Conservation (phyloP, 1,139 yeast species). For the Spathaspora sp. region DNA sequence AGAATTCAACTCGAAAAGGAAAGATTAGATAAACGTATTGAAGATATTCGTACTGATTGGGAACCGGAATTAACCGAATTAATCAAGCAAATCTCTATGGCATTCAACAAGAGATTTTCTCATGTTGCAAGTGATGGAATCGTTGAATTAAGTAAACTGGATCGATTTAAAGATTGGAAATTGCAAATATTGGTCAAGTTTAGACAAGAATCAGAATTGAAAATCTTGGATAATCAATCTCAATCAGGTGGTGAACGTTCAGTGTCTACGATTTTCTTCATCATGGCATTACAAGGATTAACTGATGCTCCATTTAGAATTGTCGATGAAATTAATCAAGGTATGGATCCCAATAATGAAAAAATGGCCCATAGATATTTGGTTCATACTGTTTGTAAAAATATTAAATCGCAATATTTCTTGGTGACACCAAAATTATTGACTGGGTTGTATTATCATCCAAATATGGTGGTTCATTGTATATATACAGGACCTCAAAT, state of each 20-base stretch:
- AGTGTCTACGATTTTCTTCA: constrained; percentile 85
- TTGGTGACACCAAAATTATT: constrained; percentile 90
- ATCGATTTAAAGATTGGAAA: constrained; percentile 72
- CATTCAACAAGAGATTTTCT: constrained; percentile 65
- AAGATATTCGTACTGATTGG: constrained; percentile 46
- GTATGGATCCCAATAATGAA: constrained; percentile 96
- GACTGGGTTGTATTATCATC: constrained; percentile 75
- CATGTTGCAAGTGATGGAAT: constrained; percentile 85
- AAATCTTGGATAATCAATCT: constrained; percentile 74
- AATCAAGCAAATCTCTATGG: constrained; percentile 53
- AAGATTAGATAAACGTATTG: constrained; percentile 35
- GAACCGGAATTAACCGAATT: constrained; percentile 55
- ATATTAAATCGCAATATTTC: constrained; percentile 71
- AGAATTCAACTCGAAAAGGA: constrained; percentile 24
- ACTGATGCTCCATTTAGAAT: constrained; percentile 91
- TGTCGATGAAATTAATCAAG: constrained; percentile 98
- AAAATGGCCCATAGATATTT: constrained; percentile 82
- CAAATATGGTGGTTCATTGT: constrained; percentile 83
- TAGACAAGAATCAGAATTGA: constrained; percentile 69
- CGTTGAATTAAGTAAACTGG: constrained; percentile 57
- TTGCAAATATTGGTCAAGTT: constrained; percentile 83
- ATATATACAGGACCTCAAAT: constrained; percentile 67
- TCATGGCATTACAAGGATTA: constrained; percentile 89
- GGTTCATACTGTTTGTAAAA: constrained; percentile 79
- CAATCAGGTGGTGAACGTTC: constrained; percentile 99